Base-by-base conservation (phyloP, 129 eudicot species). In the Flaveria brownii region DNA sequence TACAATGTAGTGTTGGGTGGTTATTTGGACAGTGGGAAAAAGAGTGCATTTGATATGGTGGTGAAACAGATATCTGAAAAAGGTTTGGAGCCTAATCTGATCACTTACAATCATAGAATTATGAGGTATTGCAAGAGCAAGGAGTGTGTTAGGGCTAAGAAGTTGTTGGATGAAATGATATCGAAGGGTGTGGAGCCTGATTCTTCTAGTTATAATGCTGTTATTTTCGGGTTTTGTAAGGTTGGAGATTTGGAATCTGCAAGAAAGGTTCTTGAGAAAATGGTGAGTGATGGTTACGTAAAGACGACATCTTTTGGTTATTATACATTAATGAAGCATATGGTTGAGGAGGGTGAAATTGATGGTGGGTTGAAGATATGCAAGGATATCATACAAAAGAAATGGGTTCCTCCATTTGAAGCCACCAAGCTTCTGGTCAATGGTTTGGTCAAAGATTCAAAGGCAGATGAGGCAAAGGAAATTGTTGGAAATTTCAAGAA, bases 201-300 rank as follows among this genome's bases (percentile, higher is more conserved):
- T 83, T 70, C 81, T 25, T 84, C 77, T 0, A 82, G 81, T 70
- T 86, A 86, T 60, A 46, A 70, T 68, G 55, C 77, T 46, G 69
- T 86, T 26, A 83, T 86, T 0, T 82, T 82, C 9, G 86, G 87
- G 75, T 80, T 76, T 76, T 86, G 87, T 77, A 86, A 80, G 81
- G 85, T 76, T 59, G 89, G 89, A 6, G 87, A 86, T 80, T 72
- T 86, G 47, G 87, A 66, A 33, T 80, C 85, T 20, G 89, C 87
- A 63, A 80, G 59, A 70, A 83, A 71, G 60, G 75, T 86, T 80
- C 79, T 86, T 77, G 87, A 86, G 13, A 77, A 70, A 66, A 82
- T 86, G 89, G 78, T 62, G n/a, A 65, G 65, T 43, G 87, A 77
- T 76, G 88, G 84, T 7, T 76, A 59, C 68, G 87, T 71, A 26